Evolutionary conservation across 2,329 filamentous ascomycete species (phyloP).

Genomic region (Periconia sp.): DNA sequence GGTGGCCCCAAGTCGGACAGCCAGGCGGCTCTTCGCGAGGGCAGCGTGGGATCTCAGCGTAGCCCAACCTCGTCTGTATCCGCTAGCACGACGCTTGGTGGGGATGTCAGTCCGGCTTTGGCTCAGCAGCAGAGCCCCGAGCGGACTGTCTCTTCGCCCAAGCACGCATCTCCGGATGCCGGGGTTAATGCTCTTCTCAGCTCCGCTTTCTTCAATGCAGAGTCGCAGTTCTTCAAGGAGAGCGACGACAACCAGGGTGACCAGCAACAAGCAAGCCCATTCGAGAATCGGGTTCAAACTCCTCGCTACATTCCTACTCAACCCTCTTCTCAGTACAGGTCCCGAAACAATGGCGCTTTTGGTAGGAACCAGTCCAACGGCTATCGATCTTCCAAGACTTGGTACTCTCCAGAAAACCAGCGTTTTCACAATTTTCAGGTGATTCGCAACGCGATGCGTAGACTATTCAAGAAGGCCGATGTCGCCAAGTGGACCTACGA

Average conservation of each 20-base stretch:
- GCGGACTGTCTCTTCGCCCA: background rate
- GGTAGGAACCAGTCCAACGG: constrained; percentile 2
- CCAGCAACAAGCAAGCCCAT: background rate
- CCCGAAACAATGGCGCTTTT: background rate
- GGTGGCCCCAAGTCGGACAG: background rate
- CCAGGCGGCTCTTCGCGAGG: background rate
- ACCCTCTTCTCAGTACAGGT: background rate
- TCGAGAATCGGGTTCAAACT: background rate
- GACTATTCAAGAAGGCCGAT: constrained; percentile 36
- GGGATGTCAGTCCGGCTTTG: background rate
- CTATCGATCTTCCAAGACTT: constrained; percentile 22
- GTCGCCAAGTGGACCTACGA: constrained; percentile 34
- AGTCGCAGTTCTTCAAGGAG: background rate
- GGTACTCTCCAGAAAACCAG: constrained; percentile 28
- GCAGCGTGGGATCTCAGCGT: background rate
- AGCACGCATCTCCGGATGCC: background rate
- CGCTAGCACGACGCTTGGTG: constrained; percentile 3
- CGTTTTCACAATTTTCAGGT: constrained; percentile 30
- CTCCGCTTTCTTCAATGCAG: constrained; percentile 3
- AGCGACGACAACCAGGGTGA: background rate
- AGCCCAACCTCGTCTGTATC: background rate
- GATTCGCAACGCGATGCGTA: constrained; percentile 38
- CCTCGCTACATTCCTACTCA: constrained; percentile 2
- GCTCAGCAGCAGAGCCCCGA: background rate
- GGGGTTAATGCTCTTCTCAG: background rate